phyloP scores from a whole-genome alignment of 306 rosid genomes.

The Castanea mollissima region DNA sequence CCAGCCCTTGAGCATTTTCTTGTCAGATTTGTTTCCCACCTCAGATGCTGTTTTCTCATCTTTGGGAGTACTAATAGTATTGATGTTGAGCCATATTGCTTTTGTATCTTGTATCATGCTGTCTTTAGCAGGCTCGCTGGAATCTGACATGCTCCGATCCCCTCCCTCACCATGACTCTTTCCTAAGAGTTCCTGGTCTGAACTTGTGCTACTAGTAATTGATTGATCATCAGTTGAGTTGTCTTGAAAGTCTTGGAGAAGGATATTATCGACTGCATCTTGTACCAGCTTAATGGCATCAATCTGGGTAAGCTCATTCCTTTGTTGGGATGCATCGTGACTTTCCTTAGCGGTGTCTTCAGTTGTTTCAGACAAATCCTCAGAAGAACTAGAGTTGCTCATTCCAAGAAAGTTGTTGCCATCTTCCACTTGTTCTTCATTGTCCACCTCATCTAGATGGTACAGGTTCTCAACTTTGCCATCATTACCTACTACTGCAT shows the following conservation, averaged over 20 bases:
- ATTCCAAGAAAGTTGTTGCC: conserved; percentile 14
- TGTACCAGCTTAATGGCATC: conserved; percentile 68
- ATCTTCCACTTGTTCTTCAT: conserved; percentile 37
- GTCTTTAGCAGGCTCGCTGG: conserved; percentile 27
- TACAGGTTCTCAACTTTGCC: conserved; percentile 31
- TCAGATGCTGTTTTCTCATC: conserved; percentile 40
- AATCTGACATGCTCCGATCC: conserved; percentile 21
- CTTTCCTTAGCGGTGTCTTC: conserved; percentile 31
- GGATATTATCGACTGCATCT: conserved; percentile 81
- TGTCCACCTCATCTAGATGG: conserved; percentile 27
- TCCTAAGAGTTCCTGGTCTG: conserved; percentile 26
- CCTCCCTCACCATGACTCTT: conserved; percentile 29
- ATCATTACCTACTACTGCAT: conserved; percentile 44
- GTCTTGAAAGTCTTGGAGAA: conserved; percentile 68
- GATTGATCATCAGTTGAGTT: conserved; percentile 26
- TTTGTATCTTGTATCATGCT: conserved; percentile 1
- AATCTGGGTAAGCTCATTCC: conserved; percentile 23
- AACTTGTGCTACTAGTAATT: conserved; percentile 24
- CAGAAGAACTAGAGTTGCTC: conserved; percentile 25
- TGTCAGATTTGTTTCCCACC: conserved; percentile 35
- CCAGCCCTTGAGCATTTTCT: conserved; percentile 61
- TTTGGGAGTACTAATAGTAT: neutral
- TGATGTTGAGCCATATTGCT: conserved; percentile 14
- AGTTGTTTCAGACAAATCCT: conserved; percentile 20
- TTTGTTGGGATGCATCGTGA: conserved; percentile 23